Base-by-base conservation (phyloP, 148 eudicot species). In the Pouteria glomerata region DNA sequence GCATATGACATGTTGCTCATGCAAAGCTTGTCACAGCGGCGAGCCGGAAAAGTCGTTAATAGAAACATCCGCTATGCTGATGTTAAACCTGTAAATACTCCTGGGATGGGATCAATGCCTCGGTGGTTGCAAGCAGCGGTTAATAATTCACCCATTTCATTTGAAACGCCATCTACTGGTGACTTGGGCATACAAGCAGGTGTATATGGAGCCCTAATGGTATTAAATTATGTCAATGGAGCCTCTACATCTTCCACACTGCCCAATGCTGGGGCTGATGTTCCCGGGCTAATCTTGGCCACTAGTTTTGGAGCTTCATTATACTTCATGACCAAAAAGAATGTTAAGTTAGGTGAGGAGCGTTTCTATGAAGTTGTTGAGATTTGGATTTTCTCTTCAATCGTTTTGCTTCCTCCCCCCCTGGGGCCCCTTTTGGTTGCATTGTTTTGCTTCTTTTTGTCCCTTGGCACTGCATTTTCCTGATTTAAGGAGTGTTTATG, bases 1-100 rank as follows among this genome's bases (percentile, higher is more conserved):
- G 99, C 99, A 73, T 95, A 95, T 85, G 99, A 95, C 77, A 89
- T 91, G 93, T 76, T 95, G 81, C 94, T 95, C 57, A 88, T 95
- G 99, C 90, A 95, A 78, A 92, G 97, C 81, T 83, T 95, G 79
- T 85, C 92, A 47, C 94, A 92, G 73, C 79, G 97, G 26, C 89
- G 90, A 85, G 87, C 99, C 4, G 99, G 99, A 66, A 95, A 95
- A 87, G 99, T 95, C 76, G 92, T 89, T 27, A 76, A 80, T 80
- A 91, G 83, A 52, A 87, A 73, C 68, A 76, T 95, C 18, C 93
- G 93, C 58, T 95, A 82, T 79, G 99, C 99, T 70, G 99, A 95
- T 84, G 96, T 92, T 69, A 88, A 90, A 81, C 89, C 97, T 78
- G 83, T 82, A 66, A 84, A 15, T 77, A 58, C 89, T 72, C 76